A percentile compares a stretch with the other conserved stretches of the same genome.
Evolutionary conservation across 1,139 yeast species (phyloP).

Genomic region (Debaryomycetaceae sp.): DNA sequence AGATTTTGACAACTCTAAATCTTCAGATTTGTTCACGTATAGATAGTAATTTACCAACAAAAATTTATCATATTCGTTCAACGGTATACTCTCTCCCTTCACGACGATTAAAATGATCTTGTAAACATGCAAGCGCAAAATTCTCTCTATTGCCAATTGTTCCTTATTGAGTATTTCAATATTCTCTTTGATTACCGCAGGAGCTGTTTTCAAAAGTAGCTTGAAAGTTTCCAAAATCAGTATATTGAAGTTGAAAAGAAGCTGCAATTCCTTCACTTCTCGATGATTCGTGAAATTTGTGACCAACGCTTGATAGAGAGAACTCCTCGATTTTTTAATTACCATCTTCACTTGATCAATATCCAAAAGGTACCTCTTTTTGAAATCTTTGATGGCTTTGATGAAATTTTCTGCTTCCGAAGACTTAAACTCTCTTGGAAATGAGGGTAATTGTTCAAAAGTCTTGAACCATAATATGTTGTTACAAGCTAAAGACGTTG

Average conservation of each 20-base stretch:
- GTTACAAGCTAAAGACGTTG: constrained; percentile 15
- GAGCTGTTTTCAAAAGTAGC: constrained; percentile 4
- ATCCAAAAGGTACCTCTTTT: constrained; percentile 9
- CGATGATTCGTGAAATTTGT: constrained; percentile 20
- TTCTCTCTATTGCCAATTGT: constrained; percentile 12
- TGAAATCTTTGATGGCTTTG: constrained; percentile 17
- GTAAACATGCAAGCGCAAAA: constrained; percentile 15
- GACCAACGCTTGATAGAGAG: constrained; percentile 12
- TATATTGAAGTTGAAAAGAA: constrained; percentile 23
- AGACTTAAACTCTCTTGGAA: constrained; percentile 6
- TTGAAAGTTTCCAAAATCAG: constrained; percentile 18
- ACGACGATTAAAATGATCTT: constrained; percentile 14
- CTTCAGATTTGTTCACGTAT: constrained; percentile 8
- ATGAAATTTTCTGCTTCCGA: constrained; percentile 15
- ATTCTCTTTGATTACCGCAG: constrained; percentile 3
- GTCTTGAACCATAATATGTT: constrained; percentile 15
- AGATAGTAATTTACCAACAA: constrained; percentile 20
- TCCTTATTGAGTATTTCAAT: constrained; percentile 10
- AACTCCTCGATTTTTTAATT: constrained; percentile 1
- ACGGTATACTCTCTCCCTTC: constrained; percentile 1
- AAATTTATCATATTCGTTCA: constrained; percentile 24
- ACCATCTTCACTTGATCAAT: constrained; percentile 3
- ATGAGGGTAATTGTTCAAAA: constrained; percentile 7
- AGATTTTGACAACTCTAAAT: constrained; percentile 1
- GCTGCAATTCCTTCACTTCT: constrained; percentile 21